Evolutionary conservation across 2,329 filamentous ascomycete genomes (phyloP), one percentile per base, ranked within the genome.

Genomic region (Exophiala alcalophila): DNA sequence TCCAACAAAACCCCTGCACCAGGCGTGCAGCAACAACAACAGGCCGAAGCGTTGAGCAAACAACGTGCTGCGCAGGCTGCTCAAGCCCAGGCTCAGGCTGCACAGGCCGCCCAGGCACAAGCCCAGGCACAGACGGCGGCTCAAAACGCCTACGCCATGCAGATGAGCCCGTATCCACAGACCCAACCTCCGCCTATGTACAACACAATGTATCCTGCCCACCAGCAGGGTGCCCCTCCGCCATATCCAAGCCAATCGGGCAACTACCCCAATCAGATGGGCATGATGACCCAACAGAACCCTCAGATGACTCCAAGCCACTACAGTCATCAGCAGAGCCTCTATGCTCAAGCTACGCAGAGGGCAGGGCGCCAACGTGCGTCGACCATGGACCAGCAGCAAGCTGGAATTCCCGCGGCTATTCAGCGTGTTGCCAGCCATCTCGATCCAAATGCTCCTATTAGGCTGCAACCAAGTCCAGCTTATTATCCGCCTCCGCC

Each of bases 381-480:
- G 27, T 92, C 90, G 30, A 98, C 92, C 3, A 94, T 97, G 84
- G 92, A 97, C 60, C 87, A 92, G 61, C 87, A 94, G 59, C 85
- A 90, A 60, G 90, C 85, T 51, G 91, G 91, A 2, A 95, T 98
- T 46, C 92, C 92, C 4, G 83, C 86, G 10, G 83, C 90, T 3
- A 87, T 98, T 45, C 92, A 98, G 66, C 78, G 92, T 56, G 92
- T 98, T 15, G 92, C 92, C 28, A 95, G 89, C 62, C 91, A 97
- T 65, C 77, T 98, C 30, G 92, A 98, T 60, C 92, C 92, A 2
- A 97, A 81, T 57, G 86, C 90, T 47, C 92, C 92, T 0, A 97
- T 98, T 58, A 80, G 92, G 35, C 68, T 97, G 43, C 92, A 98
- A 62, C 92, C 92, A 2, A 96, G 89, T 57, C 92, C 92, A 4